phyloP scores from a whole-genome alignment of 2,329 filamentous ascomycete species.

The Cercospora sp. region DNA sequence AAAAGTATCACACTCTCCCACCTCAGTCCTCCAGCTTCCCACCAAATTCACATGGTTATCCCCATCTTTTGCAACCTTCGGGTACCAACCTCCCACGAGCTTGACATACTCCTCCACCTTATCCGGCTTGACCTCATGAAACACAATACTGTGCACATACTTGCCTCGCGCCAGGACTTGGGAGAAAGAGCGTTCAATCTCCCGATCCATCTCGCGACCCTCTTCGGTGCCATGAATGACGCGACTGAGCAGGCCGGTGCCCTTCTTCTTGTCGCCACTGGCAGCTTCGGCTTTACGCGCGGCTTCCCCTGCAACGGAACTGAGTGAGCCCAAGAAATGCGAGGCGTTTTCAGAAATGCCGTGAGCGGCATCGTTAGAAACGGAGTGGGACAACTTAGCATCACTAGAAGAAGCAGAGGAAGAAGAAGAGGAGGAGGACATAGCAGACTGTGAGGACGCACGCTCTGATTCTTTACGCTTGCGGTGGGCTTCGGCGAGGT shows the following conservation, averaged over 20 bases:
- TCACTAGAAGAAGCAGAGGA: conserved; percentile 39
- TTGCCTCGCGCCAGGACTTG: conserved; percentile 94
- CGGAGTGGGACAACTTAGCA: conserved; percentile 28
- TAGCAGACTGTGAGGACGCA: conserved; percentile 46
- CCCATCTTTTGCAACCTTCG: conserved; percentile 76
- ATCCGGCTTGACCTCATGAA: conserved; percentile 93
- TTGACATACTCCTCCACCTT: conserved; percentile 93
- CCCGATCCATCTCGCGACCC: conserved; percentile 87
- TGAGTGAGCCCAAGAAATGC: conserved; percentile 62
- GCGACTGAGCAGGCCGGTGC: conserved; percentile 67
- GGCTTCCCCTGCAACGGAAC: conserved; percentile 54
- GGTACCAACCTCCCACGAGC: conserved; percentile 88
- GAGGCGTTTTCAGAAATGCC: conserved; percentile 11
- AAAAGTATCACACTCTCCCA: conserved; percentile 96
- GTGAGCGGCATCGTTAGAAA: conserved; percentile 24
- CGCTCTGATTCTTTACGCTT: conserved; percentile 80
- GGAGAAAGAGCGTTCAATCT: conserved; percentile 94
- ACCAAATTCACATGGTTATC: conserved; percentile 96
- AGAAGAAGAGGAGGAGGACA: conserved; percentile 44
- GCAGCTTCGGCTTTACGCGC: conserved; percentile 62
- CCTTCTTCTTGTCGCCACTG: conserved; percentile 59
- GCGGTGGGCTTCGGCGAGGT: conserved; percentile 73
- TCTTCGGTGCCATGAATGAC: conserved; percentile 97
- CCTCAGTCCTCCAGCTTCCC: conserved; percentile 96
- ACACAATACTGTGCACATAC: conserved; percentile 96